Conservation (phyloP, 805 yeast species). For the Saturnispora halmiae region DNA sequence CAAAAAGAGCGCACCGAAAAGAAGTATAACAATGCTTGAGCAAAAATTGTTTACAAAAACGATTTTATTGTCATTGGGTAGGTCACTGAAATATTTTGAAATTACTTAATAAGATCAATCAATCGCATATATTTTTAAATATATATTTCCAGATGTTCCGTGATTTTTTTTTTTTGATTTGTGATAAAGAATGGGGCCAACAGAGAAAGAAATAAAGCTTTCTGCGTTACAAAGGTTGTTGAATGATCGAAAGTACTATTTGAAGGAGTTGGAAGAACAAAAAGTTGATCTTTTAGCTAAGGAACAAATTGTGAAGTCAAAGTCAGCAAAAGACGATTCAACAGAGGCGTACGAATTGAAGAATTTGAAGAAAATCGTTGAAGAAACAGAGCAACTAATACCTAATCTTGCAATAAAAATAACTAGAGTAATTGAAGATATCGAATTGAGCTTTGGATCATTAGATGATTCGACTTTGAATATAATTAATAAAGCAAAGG, state of each 20-base stretch:
- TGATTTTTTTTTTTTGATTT: not conserved
- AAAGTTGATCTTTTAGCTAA: conserved; percentile 14
- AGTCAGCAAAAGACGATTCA: conserved; percentile 20
- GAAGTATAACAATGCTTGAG: no score
- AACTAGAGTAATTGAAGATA: conserved; percentile 16
- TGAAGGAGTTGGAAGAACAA: conserved; percentile 39
- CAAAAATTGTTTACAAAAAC: no score
- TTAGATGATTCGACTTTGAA: conserved; percentile 2
- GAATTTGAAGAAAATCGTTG: conserved; percentile 16
- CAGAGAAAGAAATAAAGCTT: conserved; percentile 60
- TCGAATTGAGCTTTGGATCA: conserved; percentile 19
- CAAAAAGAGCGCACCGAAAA: no score
- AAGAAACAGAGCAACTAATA: conserved; percentile 25
- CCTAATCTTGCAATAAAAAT: conserved; percentile 22
- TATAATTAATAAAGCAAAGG: conserved; percentile 21
- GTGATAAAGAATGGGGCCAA: conserved; percentile 44
- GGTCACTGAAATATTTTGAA: no score
- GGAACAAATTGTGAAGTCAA: conserved; percentile 18
- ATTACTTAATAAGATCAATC: no score
- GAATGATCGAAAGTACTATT: conserved; percentile 57
- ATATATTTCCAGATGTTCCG: no score
- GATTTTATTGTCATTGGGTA: no score
- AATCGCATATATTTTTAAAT: no score
- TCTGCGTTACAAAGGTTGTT: conserved; percentile 59
- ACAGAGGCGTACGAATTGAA: conserved; percentile 6